Conservation (phyloP, 106 monocot genomes). For the Agapanthus africanus region DNA sequence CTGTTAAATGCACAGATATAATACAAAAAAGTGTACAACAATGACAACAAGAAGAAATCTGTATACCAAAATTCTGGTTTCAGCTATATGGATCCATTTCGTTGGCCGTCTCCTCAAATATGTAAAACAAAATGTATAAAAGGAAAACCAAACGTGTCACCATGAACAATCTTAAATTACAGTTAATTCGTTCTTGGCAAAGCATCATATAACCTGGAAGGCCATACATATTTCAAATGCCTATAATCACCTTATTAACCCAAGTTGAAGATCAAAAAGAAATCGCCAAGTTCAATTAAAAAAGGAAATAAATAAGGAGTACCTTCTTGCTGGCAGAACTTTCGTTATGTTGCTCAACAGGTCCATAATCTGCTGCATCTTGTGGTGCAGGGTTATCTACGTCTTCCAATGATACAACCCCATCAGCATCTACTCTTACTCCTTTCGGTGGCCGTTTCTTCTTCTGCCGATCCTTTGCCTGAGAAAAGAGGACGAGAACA, state of each 20-base stretch:
- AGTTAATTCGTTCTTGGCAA: too few relatives aligned
- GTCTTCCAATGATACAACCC: conserved; percentile 71
- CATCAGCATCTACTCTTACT: conserved; percentile 68
- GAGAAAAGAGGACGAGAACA: conserved; percentile 3
- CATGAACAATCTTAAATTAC: too few relatives aligned
- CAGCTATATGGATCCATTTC: too few relatives aligned
- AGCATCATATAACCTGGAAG: too few relatives aligned
- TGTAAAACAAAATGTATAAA: neutral
- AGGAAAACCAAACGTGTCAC: neutral
- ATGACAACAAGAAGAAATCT: neutral
- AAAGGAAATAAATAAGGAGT: neutral
- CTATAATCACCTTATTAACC: too few relatives aligned
- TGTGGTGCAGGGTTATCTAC: conserved; percentile 29
- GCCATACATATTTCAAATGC: too few relatives aligned
- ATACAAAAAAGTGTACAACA: neutral
- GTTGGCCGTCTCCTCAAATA: too few relatives aligned
- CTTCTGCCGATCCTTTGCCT: conserved; percentile 83
- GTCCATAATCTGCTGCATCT: conserved; percentile 22
- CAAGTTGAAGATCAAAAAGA: too few relatives aligned
- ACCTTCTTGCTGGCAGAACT: conserved; percentile 67
- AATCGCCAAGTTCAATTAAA: neutral
- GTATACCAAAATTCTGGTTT: neutral
- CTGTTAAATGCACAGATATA: neutral
- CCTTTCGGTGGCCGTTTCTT: conserved; percentile 66
- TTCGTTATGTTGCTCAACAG: conserved; percentile 35